Evolutionary conservation across 2,329 filamentous ascomycete genomes (phyloP).

Genomic region (Talaromyces sp.): DNA sequence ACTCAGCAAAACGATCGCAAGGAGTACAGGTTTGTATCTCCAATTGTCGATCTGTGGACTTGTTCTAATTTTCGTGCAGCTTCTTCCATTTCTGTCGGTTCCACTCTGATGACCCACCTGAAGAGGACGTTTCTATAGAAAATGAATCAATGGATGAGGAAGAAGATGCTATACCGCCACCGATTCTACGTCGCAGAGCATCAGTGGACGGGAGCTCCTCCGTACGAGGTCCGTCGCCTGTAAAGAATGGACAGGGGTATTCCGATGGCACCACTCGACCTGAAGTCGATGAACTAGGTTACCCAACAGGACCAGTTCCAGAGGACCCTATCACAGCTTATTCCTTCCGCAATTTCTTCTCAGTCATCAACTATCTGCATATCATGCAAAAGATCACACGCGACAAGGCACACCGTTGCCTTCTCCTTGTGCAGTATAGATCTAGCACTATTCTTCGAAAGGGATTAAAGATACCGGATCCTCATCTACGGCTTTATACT

Average conservation of each 20-base stretch:
- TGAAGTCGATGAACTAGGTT: conserved; percentile 82
- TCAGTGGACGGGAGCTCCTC: conserved; percentile 27
- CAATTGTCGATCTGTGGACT: neutral
- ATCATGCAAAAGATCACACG: conserved; percentile 98
- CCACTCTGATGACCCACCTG: conserved; percentile 59
- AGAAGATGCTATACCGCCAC: conserved; percentile 76
- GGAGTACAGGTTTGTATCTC: conserved; percentile 66
- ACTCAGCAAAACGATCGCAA: conserved; percentile 80
- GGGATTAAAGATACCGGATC: conserved; percentile 84
- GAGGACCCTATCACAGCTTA: conserved; percentile 75
- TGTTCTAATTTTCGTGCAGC: conserved; percentile 42
- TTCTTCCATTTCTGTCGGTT: conserved; percentile 89
- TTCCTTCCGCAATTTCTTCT: conserved; percentile 92
- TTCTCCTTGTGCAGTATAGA: conserved; percentile 94
- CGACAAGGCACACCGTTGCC: conserved; percentile 87
- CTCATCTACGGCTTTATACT: conserved; percentile 83
- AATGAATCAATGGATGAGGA: conserved; percentile 49
- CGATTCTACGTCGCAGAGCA: conserved; percentile 63
- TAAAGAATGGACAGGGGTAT: conserved; percentile 25
- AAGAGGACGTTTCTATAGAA: conserved; percentile 32
- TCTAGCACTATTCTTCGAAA: conserved; percentile 89
- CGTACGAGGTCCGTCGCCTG: conserved; percentile 27
- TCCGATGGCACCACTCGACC: conserved; percentile 38
- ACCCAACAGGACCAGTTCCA: conserved; percentile 67
- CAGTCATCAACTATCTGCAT: conserved; percentile 89